A percentile compares a stretch with the other conserved stretches of the same genome.
Evolutionary conservation across 768 basidiomycete genomes (phyloP).

Genomic region (Leccinum variicolor): DNA sequence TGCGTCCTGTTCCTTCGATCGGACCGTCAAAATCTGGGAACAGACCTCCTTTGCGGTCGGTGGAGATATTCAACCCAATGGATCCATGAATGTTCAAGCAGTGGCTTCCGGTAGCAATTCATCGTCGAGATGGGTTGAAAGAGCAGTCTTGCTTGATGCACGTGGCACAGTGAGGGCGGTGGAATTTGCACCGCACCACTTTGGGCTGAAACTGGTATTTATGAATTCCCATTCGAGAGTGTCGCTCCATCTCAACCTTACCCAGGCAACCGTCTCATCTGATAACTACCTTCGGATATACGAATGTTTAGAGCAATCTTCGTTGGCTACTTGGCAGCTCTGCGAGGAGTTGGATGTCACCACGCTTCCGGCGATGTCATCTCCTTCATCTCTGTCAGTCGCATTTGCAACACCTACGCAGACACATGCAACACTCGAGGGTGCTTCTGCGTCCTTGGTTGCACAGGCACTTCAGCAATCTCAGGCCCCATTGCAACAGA

Average conservation of each 20-base stretch:
- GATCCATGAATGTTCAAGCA: conserved; percentile 13
- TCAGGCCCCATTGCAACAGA: conserved; percentile 30
- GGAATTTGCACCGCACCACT: conserved; percentile 84
- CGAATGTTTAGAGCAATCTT: conserved; percentile 78
- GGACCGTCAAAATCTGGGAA: conserved; percentile 93
- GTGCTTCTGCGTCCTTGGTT: conserved; percentile 54
- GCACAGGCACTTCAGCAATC: conserved; percentile 62
- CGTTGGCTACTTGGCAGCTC: conserved; percentile 71
- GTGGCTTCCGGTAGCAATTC: conserved; percentile 19
- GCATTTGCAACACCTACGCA: conserved; percentile 74
- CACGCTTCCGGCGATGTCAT: conserved; percentile 42
- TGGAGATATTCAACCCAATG: conserved; percentile 25
- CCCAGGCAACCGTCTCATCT: conserved; percentile 81
- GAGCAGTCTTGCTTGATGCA: conserved; percentile 75
- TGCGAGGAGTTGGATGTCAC: conserved; percentile 74
- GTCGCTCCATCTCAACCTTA: not conserved
- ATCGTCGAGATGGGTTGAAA: conserved; percentile 64
- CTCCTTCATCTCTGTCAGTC: conserved; percentile 48
- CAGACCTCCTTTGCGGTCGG: conserved; percentile 40
- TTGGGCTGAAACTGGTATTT: conserved; percentile 84
- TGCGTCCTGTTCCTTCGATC: conserved; percentile 85
- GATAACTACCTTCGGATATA: conserved; percentile 89
- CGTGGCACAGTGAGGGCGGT: conserved; percentile 82
- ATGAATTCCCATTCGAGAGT: not conserved
- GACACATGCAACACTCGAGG: conserved; percentile 51